phyloP scores from a whole-genome alignment of 2,329 filamentous ascomycete species.

The Amesomyces nigricolor region DNA sequence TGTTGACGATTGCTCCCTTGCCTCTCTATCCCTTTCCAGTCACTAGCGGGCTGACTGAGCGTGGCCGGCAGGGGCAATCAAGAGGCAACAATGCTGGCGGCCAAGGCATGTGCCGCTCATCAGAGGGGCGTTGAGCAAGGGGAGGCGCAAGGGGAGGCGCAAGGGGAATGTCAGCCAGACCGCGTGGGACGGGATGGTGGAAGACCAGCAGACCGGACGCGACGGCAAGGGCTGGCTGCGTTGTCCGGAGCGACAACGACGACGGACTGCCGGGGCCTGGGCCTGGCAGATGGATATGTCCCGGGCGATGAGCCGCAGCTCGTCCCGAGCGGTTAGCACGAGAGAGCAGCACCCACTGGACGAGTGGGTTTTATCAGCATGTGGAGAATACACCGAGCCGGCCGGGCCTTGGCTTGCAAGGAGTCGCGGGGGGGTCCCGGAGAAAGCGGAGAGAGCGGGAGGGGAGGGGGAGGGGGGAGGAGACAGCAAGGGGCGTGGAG shows the following conservation, averaged over 20 bases:
- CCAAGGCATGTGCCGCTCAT: no score
- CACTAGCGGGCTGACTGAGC: background rate
- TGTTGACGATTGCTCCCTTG: background rate
- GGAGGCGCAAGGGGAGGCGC: no score
- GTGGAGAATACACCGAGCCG: slow-evolving; percentile 19
- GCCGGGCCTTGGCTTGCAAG: slow-evolving; percentile 7
- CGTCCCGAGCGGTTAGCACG: slow-evolving; percentile 17
- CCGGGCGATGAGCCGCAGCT: background rate
- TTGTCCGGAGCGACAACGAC: slow-evolving; percentile 19
- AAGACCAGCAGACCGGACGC: background rate
- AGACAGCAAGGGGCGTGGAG: background rate
- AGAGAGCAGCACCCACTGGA: slow-evolving; percentile 7
- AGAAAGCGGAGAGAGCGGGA: background rate
- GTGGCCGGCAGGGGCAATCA: background rate
- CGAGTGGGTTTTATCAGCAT: slow-evolving; percentile 12
- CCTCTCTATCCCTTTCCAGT: background rate
- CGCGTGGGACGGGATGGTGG: background rate
- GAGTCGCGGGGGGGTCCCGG: background rate
- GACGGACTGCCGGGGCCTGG: background rate
- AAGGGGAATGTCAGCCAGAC: background rate
- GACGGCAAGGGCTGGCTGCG: background rate
- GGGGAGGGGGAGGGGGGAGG: background rate
- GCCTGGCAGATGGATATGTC: background rate
- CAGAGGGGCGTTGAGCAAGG: no score
- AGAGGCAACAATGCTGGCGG: background rate